Evolutionary conservation across 768 basidiomycete species (phyloP).

Genomic region (Scleroderma citrinum): DNA sequence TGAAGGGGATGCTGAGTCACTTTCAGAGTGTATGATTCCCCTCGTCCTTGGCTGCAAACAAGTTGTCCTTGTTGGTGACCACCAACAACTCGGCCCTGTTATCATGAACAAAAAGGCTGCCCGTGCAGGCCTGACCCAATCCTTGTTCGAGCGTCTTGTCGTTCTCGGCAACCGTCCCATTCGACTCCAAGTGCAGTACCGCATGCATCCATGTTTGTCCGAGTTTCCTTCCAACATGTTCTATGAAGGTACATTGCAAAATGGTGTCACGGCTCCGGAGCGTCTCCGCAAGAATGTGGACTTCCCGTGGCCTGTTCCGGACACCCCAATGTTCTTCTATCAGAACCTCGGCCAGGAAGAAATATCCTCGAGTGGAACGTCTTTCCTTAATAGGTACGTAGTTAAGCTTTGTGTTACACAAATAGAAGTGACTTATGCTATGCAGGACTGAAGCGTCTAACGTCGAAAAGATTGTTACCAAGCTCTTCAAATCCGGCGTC

Average conservation of each 20-base stretch:
- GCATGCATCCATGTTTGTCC: conserved; percentile 99
- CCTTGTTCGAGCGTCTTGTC: conserved; percentile 95
- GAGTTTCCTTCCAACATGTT: conserved; percentile 99
- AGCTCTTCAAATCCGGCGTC: conserved; percentile 99
- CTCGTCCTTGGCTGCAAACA: conserved; percentile 98
- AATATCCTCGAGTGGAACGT: conserved; percentile 97
- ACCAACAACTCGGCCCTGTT: conserved; percentile 94
- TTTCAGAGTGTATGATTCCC: conserved; percentile 96
- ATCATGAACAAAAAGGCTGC: conserved; percentile 99
- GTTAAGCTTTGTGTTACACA: neutral
- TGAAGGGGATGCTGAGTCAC: conserved; percentile 11
- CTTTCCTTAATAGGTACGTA: conserved; percentile 84
- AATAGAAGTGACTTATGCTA: conserved; percentile 2
- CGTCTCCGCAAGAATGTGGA: conserved; percentile 96
- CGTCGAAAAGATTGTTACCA: conserved; percentile 99
- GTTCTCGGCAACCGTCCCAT: conserved; percentile 94
- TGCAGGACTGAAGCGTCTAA: conserved; percentile 94
- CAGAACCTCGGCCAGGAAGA: conserved; percentile 99
- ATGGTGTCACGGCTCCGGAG: conserved; percentile 98
- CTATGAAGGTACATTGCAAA: conserved; percentile 97
- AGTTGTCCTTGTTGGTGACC: conserved; percentile 95
- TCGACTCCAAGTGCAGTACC: conserved; percentile 97
- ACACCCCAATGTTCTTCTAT: conserved; percentile 99
- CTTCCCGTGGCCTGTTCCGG: conserved; percentile 96
- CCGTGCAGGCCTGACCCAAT: conserved; percentile 96